Percentiles rank a stretch among this genome's conserved stretches.
Conservation (phyloP, 164 flowering plant species). For the Liquidambar formosana region DNA sequence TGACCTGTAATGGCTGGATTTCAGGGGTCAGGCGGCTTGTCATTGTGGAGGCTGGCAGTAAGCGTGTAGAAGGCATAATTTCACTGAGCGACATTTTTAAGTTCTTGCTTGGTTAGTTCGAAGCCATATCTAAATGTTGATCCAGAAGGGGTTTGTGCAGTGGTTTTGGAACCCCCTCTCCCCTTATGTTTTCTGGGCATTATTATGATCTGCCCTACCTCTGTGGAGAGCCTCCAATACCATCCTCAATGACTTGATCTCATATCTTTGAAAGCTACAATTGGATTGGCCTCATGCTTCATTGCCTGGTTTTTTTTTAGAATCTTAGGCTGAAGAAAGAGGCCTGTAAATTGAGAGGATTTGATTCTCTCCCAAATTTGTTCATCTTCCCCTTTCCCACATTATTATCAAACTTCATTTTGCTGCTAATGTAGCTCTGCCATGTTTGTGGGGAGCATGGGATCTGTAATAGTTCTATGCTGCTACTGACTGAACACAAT, state of each 20-base stretch:
- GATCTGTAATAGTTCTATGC: constrained; percentile 11
- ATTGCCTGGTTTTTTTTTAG: constrained; percentile 19
- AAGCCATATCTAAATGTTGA: constrained; percentile 6
- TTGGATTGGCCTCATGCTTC: constrained; percentile 33
- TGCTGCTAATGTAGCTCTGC: constrained; percentile 5
- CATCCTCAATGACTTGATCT: constrained; percentile 11
- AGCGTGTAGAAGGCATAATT: constrained; percentile 87
- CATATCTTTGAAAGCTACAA: constrained; percentile 18
- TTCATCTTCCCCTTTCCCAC: background rate
- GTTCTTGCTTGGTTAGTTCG: constrained; percentile 65
- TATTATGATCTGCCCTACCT: constrained; percentile 12
- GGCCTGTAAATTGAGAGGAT: constrained; percentile 34
- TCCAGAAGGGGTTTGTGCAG: constrained; percentile 10
- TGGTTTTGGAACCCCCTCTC: constrained; percentile 7
- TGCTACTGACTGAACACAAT: background rate
- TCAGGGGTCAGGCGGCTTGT: constrained; percentile 84
- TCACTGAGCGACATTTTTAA: constrained; percentile 73
- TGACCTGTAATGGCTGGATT: constrained; percentile 2
- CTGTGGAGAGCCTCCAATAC: constrained; percentile 3
- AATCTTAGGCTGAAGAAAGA: constrained; percentile 28
- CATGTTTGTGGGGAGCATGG: constrained; percentile 7
- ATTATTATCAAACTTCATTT: background rate
- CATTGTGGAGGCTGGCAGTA: constrained; percentile 93
- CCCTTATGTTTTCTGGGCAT: constrained; percentile 1
- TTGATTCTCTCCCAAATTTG: constrained; percentile 16